Evolutionary conservation across 208 protist species (phyloP).

Genomic region (Leishmania major): DNA sequence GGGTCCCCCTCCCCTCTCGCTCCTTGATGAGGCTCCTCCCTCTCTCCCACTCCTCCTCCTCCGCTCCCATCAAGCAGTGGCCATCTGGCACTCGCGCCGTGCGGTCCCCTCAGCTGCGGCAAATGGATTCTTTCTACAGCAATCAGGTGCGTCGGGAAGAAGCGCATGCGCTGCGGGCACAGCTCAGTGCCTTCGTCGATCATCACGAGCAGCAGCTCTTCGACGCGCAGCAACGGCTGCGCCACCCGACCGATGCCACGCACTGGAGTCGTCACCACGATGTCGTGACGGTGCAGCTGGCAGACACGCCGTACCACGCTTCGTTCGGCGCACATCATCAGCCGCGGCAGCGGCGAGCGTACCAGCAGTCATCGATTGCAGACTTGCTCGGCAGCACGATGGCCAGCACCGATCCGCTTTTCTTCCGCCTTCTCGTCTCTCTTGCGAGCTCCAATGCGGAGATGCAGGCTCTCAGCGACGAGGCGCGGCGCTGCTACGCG

Average conservation of each 20-base stretch:
- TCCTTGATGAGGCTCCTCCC: neutral
- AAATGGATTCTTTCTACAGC: conserved; percentile 27
- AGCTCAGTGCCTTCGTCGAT: conserved; percentile 47
- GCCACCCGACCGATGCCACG: conserved; percentile 49
- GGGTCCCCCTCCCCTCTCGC: neutral
- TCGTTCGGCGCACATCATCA: conserved; percentile 11
- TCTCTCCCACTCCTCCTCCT: neutral
- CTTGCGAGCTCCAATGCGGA: conserved; percentile 42
- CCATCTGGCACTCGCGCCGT: neutral
- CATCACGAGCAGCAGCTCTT: conserved; percentile 60
- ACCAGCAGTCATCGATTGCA: conserved; percentile 39
- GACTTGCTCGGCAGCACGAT: conserved; percentile 36
- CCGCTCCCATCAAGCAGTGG: neutral
- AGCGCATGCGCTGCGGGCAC: conserved; percentile 14
- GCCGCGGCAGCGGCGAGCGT: conserved; percentile 18
- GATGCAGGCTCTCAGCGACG: conserved; percentile 51
- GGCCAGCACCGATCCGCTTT: conserved; percentile 37
- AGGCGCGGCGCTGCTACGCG: conserved; percentile 38
- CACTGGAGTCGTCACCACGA: conserved; percentile 52
- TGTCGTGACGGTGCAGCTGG: conserved; percentile 37
- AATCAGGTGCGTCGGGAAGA: conserved; percentile 23
- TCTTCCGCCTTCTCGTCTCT: conserved; percentile 47
- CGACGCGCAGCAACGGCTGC: conserved; percentile 54
- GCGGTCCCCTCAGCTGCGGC: neutral
- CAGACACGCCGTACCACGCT: conserved; percentile 10